Base-by-base conservation (phyloP, 148 eudicot species). In the Pharnaceum exiguum region DNA sequence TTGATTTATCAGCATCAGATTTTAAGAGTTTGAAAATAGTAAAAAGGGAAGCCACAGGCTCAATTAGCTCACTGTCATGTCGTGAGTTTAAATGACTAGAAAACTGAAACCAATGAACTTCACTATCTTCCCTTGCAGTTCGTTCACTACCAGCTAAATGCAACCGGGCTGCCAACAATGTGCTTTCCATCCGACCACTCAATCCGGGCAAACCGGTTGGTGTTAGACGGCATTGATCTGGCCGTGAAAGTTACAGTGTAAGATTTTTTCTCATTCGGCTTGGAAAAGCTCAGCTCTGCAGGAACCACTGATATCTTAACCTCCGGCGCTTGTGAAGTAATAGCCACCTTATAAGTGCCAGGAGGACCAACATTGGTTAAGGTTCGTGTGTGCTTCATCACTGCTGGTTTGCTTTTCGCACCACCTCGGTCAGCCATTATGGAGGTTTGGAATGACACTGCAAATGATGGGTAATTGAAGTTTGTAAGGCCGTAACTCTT, bases 121-220 rank as follows among this genome's bases (percentile, higher is more conserved):
- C 28, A 18, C 38, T 40, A 29, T 52, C 22, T 23, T 42, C 16
- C 19, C 19, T 10, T 25, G 7, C 2, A 33, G 11, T n/a, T 35
- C 53, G 7, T 30, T 67, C 44, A 87, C 0, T 68, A 64, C 94
- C 94, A 88, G 66, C 81, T 85, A 43, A 88, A 54, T 5, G 89
- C 98, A 33, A 91, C 59, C 0, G 96, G 86, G 68, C 95, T 91
- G 50, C 84, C 78, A 32, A 91, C 98, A 13, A 85, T 56, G 32
- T 77, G 82, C 71, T 91, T 87, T 67, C 96, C 98, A 17, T 88
- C 88, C 0, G 88, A 79, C 98, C 98, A 91, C 55, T 79, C 90
- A 3, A 91, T 77, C 26, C 84, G 64, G 8, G 88, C 96, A 38
- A 79, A 88, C 36, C 43, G 73, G 28, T 67, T 65, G 18, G 78